Conservation (phyloP, 1,284 basidiomycete genomes). For the Omphalotus olearius region DNA sequence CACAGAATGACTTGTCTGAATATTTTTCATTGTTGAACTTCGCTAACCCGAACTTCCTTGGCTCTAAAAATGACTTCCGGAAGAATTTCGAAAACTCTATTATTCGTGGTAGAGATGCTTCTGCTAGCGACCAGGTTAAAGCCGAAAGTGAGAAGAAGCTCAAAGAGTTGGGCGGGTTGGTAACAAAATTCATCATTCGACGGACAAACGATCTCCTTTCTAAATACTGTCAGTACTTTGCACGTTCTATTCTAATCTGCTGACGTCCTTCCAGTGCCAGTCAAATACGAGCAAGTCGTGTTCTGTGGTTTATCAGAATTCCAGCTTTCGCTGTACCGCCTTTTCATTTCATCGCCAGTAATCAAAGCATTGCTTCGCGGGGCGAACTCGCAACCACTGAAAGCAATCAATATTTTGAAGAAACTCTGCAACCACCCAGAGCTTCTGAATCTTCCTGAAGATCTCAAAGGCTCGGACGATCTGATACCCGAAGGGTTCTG, state of each 20-base stretch:
- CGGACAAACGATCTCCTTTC: conserved; percentile 96
- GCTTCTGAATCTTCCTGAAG: conserved; percentile 83
- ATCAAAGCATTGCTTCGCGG: conserved; percentile 91
- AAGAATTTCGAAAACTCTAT: conserved; percentile 97
- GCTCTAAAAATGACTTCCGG: conserved; percentile 88
- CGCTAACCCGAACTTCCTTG: conserved; percentile 95
- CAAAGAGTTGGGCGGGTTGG: conserved; percentile 87
- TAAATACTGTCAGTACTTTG: conserved; percentile 78
- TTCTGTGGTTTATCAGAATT: conserved; percentile 91
- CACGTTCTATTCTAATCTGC: conserved; percentile 2
- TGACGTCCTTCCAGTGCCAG: conserved; percentile 65
- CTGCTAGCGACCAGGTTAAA: conserved; percentile 83
- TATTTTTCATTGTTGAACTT: conserved; percentile 97
- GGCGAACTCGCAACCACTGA: conserved; percentile 90
- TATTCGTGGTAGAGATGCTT: conserved; percentile 89
- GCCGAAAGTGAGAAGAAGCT: conserved; percentile 86
- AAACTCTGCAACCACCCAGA: conserved; percentile 99
- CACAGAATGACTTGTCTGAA: conserved; percentile 91
- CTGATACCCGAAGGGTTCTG: conserved; percentile 83
- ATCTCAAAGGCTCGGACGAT: conserved; percentile 82
- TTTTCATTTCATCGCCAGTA: conserved; percentile 93
- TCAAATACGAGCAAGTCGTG: conserved; percentile 99
- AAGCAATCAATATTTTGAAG: conserved; percentile 95
- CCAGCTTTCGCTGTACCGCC: conserved; percentile 85
- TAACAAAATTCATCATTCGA: conserved; percentile 96